Base-by-base conservation (phyloP, 1,284 basidiomycete genomes). In the Chondrostereum purpureum region DNA sequence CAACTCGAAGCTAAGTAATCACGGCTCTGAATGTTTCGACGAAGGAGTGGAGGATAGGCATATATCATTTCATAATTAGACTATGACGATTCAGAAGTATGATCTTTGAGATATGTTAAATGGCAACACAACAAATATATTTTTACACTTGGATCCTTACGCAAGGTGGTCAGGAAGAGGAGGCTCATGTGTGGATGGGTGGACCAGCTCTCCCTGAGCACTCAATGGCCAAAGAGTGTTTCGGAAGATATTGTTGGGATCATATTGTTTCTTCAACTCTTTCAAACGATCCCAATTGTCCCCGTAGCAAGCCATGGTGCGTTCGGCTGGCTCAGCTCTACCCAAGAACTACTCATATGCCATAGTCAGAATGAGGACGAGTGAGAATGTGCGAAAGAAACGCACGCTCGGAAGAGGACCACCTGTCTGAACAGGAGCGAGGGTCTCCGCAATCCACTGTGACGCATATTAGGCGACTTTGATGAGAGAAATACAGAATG, bases 381-480 rank as follows among this genome's bases (percentile, higher is more conserved):
- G 43, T 44, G 44, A 37, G 44, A 18, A 36, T 14, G 23, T 16
- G 34, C 22, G 31, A 46, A 46, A n/a, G 44, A 56, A 51, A 74
- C 80, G 67, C 61, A 91, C 89, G 51, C 85, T 87, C 6, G 90
- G 91, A 57, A 83, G 77, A 3, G 89, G 84, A 5, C 88, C 89
- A 23, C 90, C 90, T 21, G 78, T 64, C 20, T 82, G 77, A 19
- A 87, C 77, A 1, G 80, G 73, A 45, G 75, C 69, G 43, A 92
- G 71, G 1, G 84, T 85, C 4, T 73, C 74, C 22, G 75, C 63
- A 47, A 93, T 86, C 90, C 90, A 92, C 78, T 88, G 45, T 2
- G 37, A 45, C 49, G 39, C 44, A 23, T 22, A 39, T 11, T 38
- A 36, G 36, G 18, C 46, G 13, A 39, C 40, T 18, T 35, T 4